phyloP scores from a whole-genome alignment of 352 stramenopile genomes.

The Pythium dissimile region DNA sequence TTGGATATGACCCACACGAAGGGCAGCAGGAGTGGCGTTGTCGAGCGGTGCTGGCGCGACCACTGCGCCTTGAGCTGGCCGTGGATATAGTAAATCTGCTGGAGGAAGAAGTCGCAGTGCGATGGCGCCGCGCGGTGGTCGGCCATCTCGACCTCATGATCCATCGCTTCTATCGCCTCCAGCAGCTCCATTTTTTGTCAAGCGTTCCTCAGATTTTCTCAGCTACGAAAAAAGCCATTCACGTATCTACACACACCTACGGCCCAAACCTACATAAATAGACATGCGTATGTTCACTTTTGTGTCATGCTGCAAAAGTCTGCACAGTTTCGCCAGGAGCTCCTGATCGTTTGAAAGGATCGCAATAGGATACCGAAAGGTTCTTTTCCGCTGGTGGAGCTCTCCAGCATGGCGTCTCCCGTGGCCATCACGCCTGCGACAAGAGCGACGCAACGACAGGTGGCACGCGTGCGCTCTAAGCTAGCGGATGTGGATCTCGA shows the following conservation, averaged over 20 bases:
- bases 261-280: not conserved
- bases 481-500: not conserved
- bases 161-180: conserved; percentile 47
- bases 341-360: not conserved
- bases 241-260: not conserved
- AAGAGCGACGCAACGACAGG: not conserved
- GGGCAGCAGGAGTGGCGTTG: conserved; percentile 24
- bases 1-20: conserved; percentile 62
- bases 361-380: not conserved
- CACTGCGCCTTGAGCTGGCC: conserved; percentile 37
- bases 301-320: too few species aligned
- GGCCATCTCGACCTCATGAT: not conserved
- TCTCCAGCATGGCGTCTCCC: not conserved
- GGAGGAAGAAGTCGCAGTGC: conserved; percentile 40
- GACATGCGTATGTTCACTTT: not conserved
- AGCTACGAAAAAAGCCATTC: not conserved
- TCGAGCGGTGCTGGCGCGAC: conserved; percentile 26
- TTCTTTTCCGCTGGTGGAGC: conserved; percentile 3
- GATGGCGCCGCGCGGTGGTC: not conserved
- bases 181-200: conserved; percentile 49
- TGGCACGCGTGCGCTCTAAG: too few species aligned
- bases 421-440: not conserved
- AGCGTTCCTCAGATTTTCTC: not conserved
- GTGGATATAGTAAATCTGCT: conserved; percentile 40
- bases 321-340: not conserved